Percentiles rank a stretch among this genome's conserved stretches.
phyloP scores from a whole-genome alignment of 2,329 filamentous ascomycete species.

The Alternaria hordeiaustralica region DNA sequence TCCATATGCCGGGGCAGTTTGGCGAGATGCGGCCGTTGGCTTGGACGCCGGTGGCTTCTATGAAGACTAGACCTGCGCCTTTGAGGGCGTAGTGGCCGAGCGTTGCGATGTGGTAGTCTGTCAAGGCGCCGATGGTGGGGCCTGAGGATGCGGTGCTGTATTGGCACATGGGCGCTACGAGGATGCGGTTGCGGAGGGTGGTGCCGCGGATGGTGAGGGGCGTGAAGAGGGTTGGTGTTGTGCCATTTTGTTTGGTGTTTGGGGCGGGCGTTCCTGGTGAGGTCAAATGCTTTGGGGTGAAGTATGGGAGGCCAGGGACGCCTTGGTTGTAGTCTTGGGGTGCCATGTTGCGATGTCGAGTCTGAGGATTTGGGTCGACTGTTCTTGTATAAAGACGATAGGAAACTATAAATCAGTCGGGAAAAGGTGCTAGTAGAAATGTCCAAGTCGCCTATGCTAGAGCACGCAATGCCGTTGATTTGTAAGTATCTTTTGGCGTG shows the following conservation, averaged over 20 bases:
- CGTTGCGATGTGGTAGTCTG: conserved; percentile 48
- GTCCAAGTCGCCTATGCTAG: not conserved
- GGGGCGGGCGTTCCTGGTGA: conserved; percentile 47
- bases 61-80: conserved; percentile 43
- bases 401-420: not conserved
- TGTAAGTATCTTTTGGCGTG: conserved; percentile 10
- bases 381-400: not conserved
- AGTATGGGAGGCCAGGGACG: conserved; percentile 49
- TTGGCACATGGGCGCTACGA: conserved; percentile 50
- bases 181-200: conserved; percentile 47
- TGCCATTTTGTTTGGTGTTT: conserved; percentile 7
- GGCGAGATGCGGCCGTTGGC: conserved; percentile 45
- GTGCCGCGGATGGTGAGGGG: conserved; percentile 45
- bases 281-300: conserved; percentile 53
- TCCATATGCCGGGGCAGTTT: conserved; percentile 47
- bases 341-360: conserved; percentile 24
- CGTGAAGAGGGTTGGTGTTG: conserved; percentile 42
- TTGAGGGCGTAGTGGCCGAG: conserved; percentile 50
- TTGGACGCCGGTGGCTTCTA: conserved; percentile 48
- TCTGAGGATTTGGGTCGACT: not conserved
- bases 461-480: conserved; percentile 18
- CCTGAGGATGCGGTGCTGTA: conserved; percentile 43
- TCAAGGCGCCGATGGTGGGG: conserved; percentile 44
- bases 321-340: conserved; percentile 36
- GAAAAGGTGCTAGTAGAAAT: not conserved